Conservation (phyloP, 1,139 yeast genomes). For the Candida buenavistaensis region DNA sequence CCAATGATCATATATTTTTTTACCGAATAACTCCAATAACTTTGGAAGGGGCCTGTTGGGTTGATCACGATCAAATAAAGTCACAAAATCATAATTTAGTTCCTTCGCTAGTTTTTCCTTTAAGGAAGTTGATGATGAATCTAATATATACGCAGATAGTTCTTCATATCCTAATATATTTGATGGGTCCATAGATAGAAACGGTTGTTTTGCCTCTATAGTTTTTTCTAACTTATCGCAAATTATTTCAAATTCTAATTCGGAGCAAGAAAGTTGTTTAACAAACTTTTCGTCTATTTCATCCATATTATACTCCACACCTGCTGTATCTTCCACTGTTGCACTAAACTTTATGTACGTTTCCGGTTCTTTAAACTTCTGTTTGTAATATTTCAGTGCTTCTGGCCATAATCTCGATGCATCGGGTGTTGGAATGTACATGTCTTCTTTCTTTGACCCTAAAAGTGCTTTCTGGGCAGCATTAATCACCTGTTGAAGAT, state of each 20-base stretch:
- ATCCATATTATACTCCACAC: slow-evolving; percentile 87
- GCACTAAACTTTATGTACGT: slow-evolving; percentile 87
- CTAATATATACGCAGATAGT: slow-evolving; percentile 49
- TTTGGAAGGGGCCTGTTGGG: slow-evolving; percentile 47
- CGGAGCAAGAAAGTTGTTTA: slow-evolving; percentile 51
- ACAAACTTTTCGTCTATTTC: slow-evolving; percentile 80
- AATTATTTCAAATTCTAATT: slow-evolving; percentile 82
- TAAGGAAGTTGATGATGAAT: slow-evolving; percentile 38
- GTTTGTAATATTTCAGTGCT: slow-evolving; percentile 65
- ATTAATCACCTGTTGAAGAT: slow-evolving; percentile 85
- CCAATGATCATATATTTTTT: slow-evolving; percentile 79
- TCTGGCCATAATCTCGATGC: slow-evolving; percentile 85
- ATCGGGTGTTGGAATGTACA: slow-evolving; percentile 96
- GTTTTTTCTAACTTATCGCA: slow-evolving; percentile 74
- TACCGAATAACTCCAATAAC: slow-evolving; percentile 66
- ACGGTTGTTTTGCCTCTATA: slow-evolving; percentile 83
- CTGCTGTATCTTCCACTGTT: slow-evolving; percentile 91
- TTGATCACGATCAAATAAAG: slow-evolving; percentile 52
- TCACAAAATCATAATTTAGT: slow-evolving; percentile 37
- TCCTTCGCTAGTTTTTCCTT: slow-evolving; percentile 44
- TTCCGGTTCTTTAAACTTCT: slow-evolving; percentile 66
- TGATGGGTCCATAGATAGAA: slow-evolving; percentile 78
- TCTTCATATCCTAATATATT: slow-evolving; percentile 74
- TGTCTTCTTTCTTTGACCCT: slow-evolving; percentile 23
- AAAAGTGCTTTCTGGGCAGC: slow-evolving; percentile 67